Evolutionary conservation across 495 filamentous ascomycete species (phyloP).

Genomic region (Aspergillus hancockii): DNA sequence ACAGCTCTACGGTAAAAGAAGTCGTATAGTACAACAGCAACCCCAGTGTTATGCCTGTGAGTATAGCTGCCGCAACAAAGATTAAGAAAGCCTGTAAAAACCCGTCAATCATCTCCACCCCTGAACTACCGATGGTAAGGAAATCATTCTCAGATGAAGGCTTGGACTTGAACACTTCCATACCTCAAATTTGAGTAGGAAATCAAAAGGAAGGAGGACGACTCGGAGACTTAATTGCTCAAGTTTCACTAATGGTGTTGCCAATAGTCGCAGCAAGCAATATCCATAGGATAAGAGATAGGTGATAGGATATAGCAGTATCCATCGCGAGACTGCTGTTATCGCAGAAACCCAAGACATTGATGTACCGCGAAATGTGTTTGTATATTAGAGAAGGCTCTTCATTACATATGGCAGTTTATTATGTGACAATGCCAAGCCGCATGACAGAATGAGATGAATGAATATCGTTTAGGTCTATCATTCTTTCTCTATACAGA

Average conservation of each 20-base stretch:
- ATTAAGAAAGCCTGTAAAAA: constrained; percentile 60
- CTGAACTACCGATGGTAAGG: constrained; percentile 7
- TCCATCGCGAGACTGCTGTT: constrained; percentile 29
- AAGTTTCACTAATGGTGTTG: constrained; percentile 49
- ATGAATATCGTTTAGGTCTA: background rate
- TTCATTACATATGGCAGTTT: background rate
- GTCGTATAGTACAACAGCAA: constrained; percentile 45
- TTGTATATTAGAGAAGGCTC: background rate
- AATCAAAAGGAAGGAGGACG: constrained; percentile 38
- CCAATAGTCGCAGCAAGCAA: constrained; percentile 32
- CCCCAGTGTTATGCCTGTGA: constrained; percentile 58
- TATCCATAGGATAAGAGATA: constrained; percentile 26
- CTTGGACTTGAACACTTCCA: constrained; percentile 9
- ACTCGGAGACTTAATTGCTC: constrained; percentile 35
- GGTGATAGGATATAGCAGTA: constrained; percentile 38
- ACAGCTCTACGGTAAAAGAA: constrained; percentile 12
- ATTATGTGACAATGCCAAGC: background rate
- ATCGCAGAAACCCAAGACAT: constrained; percentile 30
- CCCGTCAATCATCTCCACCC: constrained; percentile 26
- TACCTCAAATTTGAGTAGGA: constrained; percentile 68
- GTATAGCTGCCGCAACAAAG: constrained; percentile 59
- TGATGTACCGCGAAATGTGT: background rate
- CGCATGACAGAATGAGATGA: background rate
- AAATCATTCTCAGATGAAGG: background rate
- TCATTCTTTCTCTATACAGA: background rate